Percentiles rank a stretch among this genome's conserved stretches.
Conservation (phyloP, 768 basidiomycete genomes). For the Cystofilobasidium macerans region DNA sequence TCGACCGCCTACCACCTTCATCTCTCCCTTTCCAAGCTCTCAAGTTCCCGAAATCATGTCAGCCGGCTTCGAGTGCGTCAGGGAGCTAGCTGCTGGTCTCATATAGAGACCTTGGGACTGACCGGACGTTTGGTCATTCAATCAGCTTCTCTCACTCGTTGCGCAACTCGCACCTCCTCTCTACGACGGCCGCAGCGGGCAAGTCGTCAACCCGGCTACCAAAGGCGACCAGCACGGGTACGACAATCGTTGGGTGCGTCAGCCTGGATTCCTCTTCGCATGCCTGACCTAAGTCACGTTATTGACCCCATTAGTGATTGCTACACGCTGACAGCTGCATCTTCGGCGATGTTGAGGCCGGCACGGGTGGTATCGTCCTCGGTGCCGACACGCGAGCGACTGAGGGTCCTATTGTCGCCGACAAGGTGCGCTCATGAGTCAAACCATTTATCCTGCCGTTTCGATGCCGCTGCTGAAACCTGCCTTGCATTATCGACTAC, state of each 20-base stretch:
- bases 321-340: conserved; percentile 44
- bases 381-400: conserved; percentile 97
- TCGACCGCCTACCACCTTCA: neutral
- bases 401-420: conserved; percentile 67
- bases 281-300: neutral
- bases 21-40: neutral
- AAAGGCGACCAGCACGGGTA: conserved; percentile 51
- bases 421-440: neutral
- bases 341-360: conserved; percentile 45
- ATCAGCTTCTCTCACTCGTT: conserved; percentile 37
- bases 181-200: conserved; percentile 3
- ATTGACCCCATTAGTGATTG: no score
- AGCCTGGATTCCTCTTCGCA: neutral
- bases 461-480: neutral
- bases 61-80: neutral
- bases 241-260: conserved; percentile 76
- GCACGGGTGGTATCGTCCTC: conserved; percentile 76
- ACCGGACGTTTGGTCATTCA: no score
- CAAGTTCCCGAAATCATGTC: neutral
- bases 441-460: neutral
- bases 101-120: neutral
- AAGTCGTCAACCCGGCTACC: conserved; percentile 25
- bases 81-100: no score
- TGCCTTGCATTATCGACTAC: conserved; percentile 53
- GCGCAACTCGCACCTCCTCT: conserved; percentile 32